Conservation (phyloP, 208 protist genomes). For the Leishmania tropica region DNA sequence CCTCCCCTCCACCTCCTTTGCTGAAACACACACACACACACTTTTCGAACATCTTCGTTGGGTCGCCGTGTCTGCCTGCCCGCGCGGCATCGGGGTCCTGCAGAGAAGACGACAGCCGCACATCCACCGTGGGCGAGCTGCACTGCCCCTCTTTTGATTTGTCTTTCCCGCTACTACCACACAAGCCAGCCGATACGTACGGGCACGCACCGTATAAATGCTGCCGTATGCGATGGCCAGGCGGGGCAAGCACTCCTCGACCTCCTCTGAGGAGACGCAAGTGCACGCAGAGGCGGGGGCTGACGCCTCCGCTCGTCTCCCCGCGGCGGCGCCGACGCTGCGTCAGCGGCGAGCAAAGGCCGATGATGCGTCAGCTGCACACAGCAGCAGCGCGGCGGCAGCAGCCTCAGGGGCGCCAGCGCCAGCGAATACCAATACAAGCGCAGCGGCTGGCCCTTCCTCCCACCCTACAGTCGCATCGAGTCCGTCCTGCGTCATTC, state of each 20-base stretch:
- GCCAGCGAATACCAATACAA: neutral
- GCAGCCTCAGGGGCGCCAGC: neutral
- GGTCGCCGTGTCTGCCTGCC: neutral
- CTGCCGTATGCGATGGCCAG: neutral
- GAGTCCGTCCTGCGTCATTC: neutral
- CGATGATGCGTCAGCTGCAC: neutral
- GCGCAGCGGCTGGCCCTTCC: too few relatives aligned
- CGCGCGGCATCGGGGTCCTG: too few relatives aligned
- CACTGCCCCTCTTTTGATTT: neutral
- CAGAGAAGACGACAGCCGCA: neutral
- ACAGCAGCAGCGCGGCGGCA: neutral
- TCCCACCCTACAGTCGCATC: neutral
- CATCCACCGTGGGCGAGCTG: neutral
- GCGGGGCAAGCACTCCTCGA: neutral
- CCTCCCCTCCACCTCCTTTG: neutral
- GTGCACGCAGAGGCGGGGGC: neutral
- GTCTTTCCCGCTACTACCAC: neutral
- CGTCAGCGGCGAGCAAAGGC: constrained; percentile 3
- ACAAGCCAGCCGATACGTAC: neutral
- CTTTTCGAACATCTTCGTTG: neutral
- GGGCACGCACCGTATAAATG: neutral
- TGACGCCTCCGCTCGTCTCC: neutral
- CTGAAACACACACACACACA: neutral
- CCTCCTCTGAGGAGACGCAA: neutral
- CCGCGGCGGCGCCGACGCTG: neutral